Percentiles rank a stretch among this genome's conserved stretches.
Evolutionary conservation across 768 basidiomycete species (phyloP).

Genomic region (Floccularia luteovirens): DNA sequence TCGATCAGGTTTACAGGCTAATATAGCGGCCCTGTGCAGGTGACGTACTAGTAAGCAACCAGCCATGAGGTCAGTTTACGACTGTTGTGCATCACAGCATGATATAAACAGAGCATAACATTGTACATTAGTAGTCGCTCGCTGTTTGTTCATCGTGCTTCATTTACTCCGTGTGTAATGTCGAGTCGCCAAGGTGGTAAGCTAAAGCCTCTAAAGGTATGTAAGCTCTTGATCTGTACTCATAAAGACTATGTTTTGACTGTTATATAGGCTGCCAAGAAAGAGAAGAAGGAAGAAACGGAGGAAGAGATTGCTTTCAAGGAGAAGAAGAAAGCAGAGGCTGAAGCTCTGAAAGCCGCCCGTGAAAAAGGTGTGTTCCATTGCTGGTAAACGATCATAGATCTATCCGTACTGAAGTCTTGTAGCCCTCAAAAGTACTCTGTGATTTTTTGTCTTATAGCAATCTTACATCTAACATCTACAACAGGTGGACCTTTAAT

Average conservation of each 20-base stretch:
- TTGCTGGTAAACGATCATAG: no score
- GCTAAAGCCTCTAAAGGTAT: conserved; percentile 80
- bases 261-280: conserved; percentile 65
- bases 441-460: neutral
- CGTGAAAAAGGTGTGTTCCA: conserved; percentile 47
- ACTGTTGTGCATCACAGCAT: no score
- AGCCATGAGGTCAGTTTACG: no score
- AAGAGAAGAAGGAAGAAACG: conserved; percentile 63
- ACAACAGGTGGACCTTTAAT: conserved; percentile 57
- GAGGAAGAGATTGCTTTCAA: conserved; percentile 72
- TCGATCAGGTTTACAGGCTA: no score
- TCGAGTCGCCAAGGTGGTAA: conserved; percentile 57
- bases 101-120: no score
- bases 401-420: no score
- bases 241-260: conserved; percentile 4
- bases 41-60: no score
- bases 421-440: neutral
- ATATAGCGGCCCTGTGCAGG: no score
- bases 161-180: neutral
- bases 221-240: conserved; percentile 1
- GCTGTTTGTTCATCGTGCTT: no score
- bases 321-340: conserved; percentile 69
- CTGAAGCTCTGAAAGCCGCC: conserved; percentile 66
- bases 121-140: no score
- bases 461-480: neutral